Evolutionary conservation across 163 green algal species (phyloP), one percentile per base, ranked within the genome.

Genomic region (Scenedesmus sp.): DNA sequence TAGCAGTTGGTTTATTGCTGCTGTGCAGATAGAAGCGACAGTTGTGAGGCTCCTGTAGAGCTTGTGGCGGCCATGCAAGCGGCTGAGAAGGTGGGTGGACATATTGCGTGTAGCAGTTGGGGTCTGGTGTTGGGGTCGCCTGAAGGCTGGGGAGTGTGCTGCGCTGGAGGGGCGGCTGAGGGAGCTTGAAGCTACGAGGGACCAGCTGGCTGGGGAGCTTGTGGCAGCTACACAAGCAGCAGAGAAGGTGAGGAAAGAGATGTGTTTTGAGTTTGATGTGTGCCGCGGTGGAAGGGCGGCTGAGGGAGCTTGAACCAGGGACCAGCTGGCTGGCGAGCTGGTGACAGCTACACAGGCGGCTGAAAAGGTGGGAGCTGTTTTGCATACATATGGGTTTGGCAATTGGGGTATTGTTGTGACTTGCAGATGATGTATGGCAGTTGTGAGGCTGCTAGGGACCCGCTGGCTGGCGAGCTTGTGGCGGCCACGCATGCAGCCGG

Each of bases 141-240:
- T 93, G 23, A 94, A 93, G 89, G 92, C 95, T 52, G 95, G 95
- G 16, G 96, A 97, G 92, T 52, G 97, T 62, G 89, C 82, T 15
- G 92, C 93, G 13, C 86, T 97, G 70, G 93, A 97, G 93, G 90
- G 88, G n/a, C 90, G 95, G 82, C 73, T 98, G 46, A 81, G 79
- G 15, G 94, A 96, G 79, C 92, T 98, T 85, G 96, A 99, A 70
- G 92, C 91, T 12, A 98, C 96, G 0, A 81, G 96, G 16, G 95
- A 97, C 88, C 94, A 95, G 84, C 93, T 99, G 84, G 95, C 96
- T 6, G 96, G 97, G 89, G 97, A 99, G 94, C 95, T 99, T 54
- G 96, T 99, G 67, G 56, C 79, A 15, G 93, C 94, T 0, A 90
- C 96, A 5, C 94, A 96, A 18, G 89, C 90, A 57, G 94, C 93